A percentile compares a stretch with the other conserved stretches of the same genome.
Conservation (phyloP, 2,329 filamentous ascomycete genomes). For the Hymenoscyphus fructigenus region DNA sequence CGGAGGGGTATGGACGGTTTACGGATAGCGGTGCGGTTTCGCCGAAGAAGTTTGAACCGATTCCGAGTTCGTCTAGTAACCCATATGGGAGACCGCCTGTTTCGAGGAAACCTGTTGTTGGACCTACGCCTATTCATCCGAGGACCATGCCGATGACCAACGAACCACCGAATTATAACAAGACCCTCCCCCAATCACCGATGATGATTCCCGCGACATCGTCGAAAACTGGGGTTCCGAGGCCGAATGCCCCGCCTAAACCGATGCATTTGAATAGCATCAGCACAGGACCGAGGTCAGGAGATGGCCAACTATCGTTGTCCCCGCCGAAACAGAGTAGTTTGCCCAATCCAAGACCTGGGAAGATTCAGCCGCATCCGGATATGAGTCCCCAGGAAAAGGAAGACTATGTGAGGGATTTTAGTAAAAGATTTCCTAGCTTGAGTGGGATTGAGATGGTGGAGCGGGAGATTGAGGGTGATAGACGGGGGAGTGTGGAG, state of each 20-base stretch:
- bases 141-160: conserved; percentile 25
- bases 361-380: conserved; percentile 43
- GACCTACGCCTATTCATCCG: conserved; percentile 17
- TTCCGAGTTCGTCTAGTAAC: conserved; percentile 18
- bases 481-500: background rate
- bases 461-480: conserved; percentile 31
- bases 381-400: conserved; percentile 58
- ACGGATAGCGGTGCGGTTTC: conserved; percentile 51
- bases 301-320: conserved; percentile 41
- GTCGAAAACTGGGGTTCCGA: conserved; percentile 37
- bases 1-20: conserved; percentile 86
- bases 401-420: conserved; percentile 67
- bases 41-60: conserved; percentile 24
- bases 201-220: conserved; percentile 26
- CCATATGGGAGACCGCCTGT: conserved; percentile 30
- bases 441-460: conserved; percentile 74
- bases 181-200: conserved; percentile 26
- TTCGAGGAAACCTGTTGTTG: conserved; percentile 48
- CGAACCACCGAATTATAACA: conserved; percentile 26
- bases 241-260: conserved; percentile 60
- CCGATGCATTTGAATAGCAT: conserved; percentile 60
- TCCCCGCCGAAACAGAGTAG: conserved; percentile 30
- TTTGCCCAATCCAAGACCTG: background rate
- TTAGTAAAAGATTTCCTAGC: conserved; percentile 84
- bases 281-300: conserved; percentile 39